Evolutionary conservation across 805 yeast genomes (phyloP).

Genomic region (Allodekkera sacchari): DNA sequence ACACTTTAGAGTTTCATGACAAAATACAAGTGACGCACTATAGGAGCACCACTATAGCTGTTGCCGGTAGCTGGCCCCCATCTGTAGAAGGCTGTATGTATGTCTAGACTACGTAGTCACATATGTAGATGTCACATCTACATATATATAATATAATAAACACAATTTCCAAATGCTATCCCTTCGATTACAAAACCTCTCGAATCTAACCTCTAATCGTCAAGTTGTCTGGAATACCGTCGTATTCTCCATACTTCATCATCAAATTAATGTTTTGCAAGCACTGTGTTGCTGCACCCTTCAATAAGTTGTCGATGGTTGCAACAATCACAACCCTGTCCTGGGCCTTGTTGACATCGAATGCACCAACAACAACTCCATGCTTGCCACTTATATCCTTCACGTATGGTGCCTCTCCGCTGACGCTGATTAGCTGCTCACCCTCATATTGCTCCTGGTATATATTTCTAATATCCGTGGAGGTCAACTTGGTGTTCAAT

Average conservation of each 20-base stretch:
- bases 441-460: conserved; percentile 84
- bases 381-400: conserved; percentile 89
- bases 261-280: conserved; percentile 91
- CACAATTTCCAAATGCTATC: conserved; percentile 10
- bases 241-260: conserved; percentile 86
- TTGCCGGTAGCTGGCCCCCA: too few species aligned
- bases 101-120: too few species aligned
- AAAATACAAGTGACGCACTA: too few species aligned
- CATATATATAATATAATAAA: not conserved
- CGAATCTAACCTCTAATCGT: conserved; percentile 25
- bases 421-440: conserved; percentile 75
- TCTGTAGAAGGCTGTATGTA: too few species aligned
- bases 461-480: conserved; percentile 75
- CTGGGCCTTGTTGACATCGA: conserved; percentile 81
- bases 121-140: not conserved
- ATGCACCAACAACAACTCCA: conserved; percentile 92
- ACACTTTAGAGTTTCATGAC: too few species aligned
- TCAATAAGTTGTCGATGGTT: conserved; percentile 88
- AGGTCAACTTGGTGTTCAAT: conserved; percentile 57
- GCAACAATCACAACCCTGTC: conserved; percentile 92
- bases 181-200: conserved; percentile 38
- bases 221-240: conserved; percentile 71
- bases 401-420: conserved; percentile 91
- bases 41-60: too few species aligned
- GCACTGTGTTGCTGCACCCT: conserved; percentile 99